These are phyloP conservation scores for Sarocladiaceae sp. DNA, from an alignment of 2,329 filamentous ascomycete genomes.

Conservation along the genomic window DNA sequence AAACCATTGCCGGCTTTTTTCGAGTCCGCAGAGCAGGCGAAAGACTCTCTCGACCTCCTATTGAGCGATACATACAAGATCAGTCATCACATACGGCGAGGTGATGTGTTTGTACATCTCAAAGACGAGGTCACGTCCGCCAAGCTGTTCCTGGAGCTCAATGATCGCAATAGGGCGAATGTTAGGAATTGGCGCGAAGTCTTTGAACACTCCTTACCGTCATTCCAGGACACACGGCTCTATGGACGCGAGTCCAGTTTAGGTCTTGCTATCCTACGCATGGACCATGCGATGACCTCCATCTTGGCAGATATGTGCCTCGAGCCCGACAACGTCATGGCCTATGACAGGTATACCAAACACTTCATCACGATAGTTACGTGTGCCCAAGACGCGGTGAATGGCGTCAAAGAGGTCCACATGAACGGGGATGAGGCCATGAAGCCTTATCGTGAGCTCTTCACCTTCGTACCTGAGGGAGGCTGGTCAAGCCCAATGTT, in stretches of 20 bases:
- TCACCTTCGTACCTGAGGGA: background rate
- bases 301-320: constrained; percentile 35
- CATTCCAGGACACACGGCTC: constrained; percentile 12
- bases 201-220: background rate
- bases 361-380: constrained; percentile 27
- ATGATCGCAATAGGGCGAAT: background rate
- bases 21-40: background rate
- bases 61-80: background rate
- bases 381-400: constrained; percentile 10
- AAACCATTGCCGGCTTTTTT: background rate
- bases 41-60: background rate
- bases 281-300: constrained; percentile 34
- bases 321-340: constrained; percentile 21
- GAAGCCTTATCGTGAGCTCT: background rate
- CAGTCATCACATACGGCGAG: background rate
- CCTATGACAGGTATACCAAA: constrained; percentile 28
- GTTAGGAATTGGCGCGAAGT: background rate
- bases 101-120: background rate
- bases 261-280: constrained; percentile 23
- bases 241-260: constrained; percentile 20
- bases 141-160: background rate
- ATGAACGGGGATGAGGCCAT: background rate
- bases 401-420: background rate
- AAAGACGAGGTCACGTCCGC: background rate
- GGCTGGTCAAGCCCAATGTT: background rate